Base-by-base conservation (phyloP, 2,329 filamentous ascomycete species). In the Chaetothyriales sp. region DNA sequence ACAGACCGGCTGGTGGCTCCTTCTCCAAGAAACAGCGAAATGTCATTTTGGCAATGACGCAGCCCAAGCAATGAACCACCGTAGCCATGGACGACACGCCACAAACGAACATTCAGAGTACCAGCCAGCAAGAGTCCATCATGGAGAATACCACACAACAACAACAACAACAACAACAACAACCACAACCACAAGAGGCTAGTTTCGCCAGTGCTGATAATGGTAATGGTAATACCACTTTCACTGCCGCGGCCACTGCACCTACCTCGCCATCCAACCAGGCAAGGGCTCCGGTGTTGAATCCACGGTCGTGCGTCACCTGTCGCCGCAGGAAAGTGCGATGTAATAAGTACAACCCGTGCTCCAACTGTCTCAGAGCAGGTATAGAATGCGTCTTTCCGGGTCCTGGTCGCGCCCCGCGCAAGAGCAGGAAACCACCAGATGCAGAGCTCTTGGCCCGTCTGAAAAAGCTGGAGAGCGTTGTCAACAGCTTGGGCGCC, bases 311-410 rank as follows among this genome's bases (percentile, higher is more conserved):
- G 55, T 72, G 70, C 60, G 61, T 71, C 18, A 72, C 70, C 43
- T 73, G 70, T 56, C 69, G 70, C 25, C 66, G 68, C 43, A 63
- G 70, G 43, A 73, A 73, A 54, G 70, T 74, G 15, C 67, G 70
- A 49, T 74, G 71, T 56, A 70, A 73, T 54, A 74, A 73, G 59
- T 43, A 65, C 28, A 64, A 67, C 10, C 70, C 71, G 22, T 74
- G 71, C 57, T 69, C 68, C 32, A 73, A 74, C 54, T 74, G 71
- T 53, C 58, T 63, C 46, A 72, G 67, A 60, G 67, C 68, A 0
- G 67, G 74, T 46, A 77, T 77, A 54, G 76, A 80, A 52, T 82
- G 79, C 61, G 59, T 80, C n/a, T 82, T 79, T 58, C 79, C 79
- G 2, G 72, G 74, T 2, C 78, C 78, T 2, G 78, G 78, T 3